phyloP scores from a whole-genome alignment of 805 yeast species.

The Suhomyces emberorum region DNA sequence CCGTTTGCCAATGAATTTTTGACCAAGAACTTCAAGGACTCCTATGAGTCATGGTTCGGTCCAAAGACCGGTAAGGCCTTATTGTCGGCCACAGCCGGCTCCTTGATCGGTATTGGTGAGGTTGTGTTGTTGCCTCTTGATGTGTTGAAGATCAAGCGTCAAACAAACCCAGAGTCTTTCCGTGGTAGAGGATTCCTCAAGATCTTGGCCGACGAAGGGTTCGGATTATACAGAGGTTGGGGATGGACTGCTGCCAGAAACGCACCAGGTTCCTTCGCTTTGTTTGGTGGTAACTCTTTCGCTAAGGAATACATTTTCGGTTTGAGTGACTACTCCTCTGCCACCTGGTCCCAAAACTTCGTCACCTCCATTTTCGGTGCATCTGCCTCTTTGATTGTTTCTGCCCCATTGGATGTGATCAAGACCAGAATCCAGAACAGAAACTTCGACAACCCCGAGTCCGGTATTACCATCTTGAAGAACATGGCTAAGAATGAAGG shows the following conservation, averaged over 20 bases:
- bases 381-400: constrained; percentile 90
- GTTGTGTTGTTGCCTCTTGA: constrained; percentile 92
- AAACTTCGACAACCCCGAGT: constrained; percentile 92
- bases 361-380: constrained; percentile 95
- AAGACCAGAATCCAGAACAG: constrained; percentile 98
- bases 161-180: constrained; percentile 99
- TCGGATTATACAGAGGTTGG: constrained; percentile 95
- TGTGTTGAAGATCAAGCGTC: constrained; percentile 96
- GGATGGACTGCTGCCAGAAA: constrained; percentile 99
- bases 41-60: constrained; percentile 78
- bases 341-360: constrained; percentile 94
- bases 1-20: constrained; percentile 96
- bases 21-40: constrained; percentile 63
- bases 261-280: constrained; percentile 97
- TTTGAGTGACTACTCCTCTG: constrained; percentile 78
- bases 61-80: constrained; percentile 96
- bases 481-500: constrained; percentile 95
- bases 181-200: constrained; percentile 93
- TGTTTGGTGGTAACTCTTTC: constrained; percentile 98
- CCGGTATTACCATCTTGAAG: constrained; percentile 88
- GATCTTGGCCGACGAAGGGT: constrained; percentile 86
- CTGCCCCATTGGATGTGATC: constrained; percentile 97
- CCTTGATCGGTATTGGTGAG: constrained; percentile 96
- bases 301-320: constrained; percentile 95
- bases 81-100: constrained; percentile 96